phyloP scores from a whole-genome alignment of 1,284 basidiomycete species.

The Apiotrichum gracile region DNA sequence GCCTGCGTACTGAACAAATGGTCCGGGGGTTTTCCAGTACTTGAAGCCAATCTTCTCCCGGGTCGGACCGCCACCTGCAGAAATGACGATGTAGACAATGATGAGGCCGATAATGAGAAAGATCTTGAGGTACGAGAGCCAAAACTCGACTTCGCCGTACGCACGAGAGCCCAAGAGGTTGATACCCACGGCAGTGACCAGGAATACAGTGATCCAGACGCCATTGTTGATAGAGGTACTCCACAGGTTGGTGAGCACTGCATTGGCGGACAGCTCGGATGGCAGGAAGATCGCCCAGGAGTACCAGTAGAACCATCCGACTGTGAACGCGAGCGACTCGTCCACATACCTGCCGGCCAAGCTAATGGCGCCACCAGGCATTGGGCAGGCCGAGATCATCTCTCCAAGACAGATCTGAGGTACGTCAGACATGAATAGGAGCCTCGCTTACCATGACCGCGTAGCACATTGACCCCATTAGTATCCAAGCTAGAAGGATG shows the following conservation, averaged over 20 bases:
- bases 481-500: slow-evolving; percentile 9
- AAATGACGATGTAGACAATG: slow-evolving; percentile 61
- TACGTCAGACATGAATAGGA: not conserved
- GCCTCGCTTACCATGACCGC: slow-evolving; percentile 39
- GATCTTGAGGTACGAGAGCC: slow-evolving; percentile 65
- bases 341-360: slow-evolving; percentile 58
- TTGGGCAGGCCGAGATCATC: slow-evolving; percentile 46
- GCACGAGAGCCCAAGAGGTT: slow-evolving; percentile 1
- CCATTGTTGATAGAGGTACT: slow-evolving; percentile 56
- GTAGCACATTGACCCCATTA: slow-evolving; percentile 43
- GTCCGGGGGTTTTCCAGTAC: slow-evolving; percentile 49
- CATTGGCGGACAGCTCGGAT: slow-evolving; percentile 68
- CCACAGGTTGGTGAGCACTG: slow-evolving; percentile 72
- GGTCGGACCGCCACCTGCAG: slow-evolving; percentile 45
- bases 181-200: slow-evolving; percentile 58
- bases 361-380: slow-evolving; percentile 66
- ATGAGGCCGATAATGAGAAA: slow-evolving; percentile 58
- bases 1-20: slow-evolving; percentile 50
- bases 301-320: slow-evolving; percentile 80
- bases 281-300: slow-evolving; percentile 63
- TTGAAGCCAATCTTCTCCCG: slow-evolving; percentile 44
- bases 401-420: slow-evolving; percentile 45
- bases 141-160: slow-evolving; percentile 45
- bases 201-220: slow-evolving; percentile 68
- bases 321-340: slow-evolving; percentile 69